These are phyloP conservation scores for Aspergillus nanangensis DNA, from an alignment of 495 filamentous ascomycete genomes.

Conservation along the genomic window DNA sequence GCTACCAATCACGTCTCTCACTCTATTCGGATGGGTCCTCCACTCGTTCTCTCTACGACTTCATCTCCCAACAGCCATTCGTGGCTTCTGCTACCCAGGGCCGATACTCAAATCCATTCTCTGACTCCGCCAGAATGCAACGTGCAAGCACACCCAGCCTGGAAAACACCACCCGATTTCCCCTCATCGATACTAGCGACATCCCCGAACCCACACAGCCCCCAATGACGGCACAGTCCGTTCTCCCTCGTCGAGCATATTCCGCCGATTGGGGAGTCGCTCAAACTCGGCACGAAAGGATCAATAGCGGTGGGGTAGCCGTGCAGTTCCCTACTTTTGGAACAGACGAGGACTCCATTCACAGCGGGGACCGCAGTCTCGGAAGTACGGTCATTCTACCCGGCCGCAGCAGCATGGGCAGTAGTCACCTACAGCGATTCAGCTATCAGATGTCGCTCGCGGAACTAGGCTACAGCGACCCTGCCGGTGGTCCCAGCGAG, in stretches of 20 bases:
- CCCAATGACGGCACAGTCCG: background rate
- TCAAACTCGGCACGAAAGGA: too few relatives aligned
- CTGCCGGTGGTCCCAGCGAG: background rate
- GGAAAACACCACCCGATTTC: background rate
- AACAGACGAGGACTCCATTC: conserved; percentile 14
- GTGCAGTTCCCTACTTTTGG: too few relatives aligned
- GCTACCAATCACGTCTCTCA: conserved; percentile 4
- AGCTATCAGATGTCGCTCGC: conserved; percentile 10
- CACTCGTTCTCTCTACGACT: conserved; percentile 5
- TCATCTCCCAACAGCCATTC: background rate
- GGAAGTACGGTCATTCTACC: conserved; percentile 22
- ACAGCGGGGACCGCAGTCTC: conserved; percentile 16
- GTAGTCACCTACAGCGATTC: conserved; percentile 12
- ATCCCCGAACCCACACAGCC: background rate
- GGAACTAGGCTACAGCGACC: background rate
- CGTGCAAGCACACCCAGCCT: background rate
- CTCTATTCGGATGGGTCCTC: conserved; percentile 8
- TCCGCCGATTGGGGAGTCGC: background rate
- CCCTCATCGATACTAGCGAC: background rate
- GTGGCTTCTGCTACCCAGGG: background rate
- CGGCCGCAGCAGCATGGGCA: conserved; percentile 15
- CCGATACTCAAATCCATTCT: conserved; percentile 13
- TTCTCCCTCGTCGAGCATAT: background rate
- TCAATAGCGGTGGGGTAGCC: too few relatives aligned
- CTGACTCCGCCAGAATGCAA: conserved; percentile 6